Evolutionary conservation across 768 basidiomycete genomes (phyloP).

Genomic region (Lactarius akahatsu): DNA sequence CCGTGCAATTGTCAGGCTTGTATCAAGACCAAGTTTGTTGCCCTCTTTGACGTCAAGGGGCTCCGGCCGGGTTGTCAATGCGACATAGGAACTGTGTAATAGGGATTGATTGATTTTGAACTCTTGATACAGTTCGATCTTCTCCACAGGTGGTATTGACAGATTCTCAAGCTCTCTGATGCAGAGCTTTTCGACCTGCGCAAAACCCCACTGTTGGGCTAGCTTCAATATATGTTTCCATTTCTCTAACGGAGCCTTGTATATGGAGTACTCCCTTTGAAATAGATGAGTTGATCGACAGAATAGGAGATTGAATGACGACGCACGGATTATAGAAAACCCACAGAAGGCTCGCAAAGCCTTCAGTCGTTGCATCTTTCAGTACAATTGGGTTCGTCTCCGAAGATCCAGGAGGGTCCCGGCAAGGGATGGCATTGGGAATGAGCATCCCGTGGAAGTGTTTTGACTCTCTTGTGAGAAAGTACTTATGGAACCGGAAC

Average conservation of each 20-base stretch:
- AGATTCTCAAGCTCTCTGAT: conserved; percentile 53
- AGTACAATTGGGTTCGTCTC: conserved; percentile 35
- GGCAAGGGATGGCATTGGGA: conserved; percentile 27
- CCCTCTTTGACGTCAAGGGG: conserved; percentile 56
- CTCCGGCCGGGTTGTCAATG: conserved; percentile 49
- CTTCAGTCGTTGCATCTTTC: conserved; percentile 30
- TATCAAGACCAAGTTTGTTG: conserved; percentile 54
- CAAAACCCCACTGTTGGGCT: conserved; percentile 55
- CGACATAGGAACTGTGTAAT: conserved; percentile 53
- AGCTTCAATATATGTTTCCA: conserved; percentile 58
- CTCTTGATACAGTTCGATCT: conserved; percentile 57
- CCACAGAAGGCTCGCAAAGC: conserved; percentile 35
- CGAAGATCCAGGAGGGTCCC: conserved; percentile 33
- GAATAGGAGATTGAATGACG: conserved; percentile 21
- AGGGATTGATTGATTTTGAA: conserved; percentile 49
- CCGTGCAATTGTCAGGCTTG: conserved; percentile 48
- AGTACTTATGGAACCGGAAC: conserved; percentile 60
- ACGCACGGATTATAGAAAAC: conserved; percentile 39
- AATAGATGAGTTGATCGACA: conserved; percentile 31
- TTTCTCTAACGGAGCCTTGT: conserved; percentile 46
- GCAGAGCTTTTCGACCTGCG: conserved; percentile 49
- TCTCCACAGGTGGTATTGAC: conserved; percentile 47
- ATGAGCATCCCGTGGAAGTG: conserved; percentile 40
- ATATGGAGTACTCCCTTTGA: conserved; percentile 54
- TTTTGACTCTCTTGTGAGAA: conserved; percentile 60